Percentiles rank a stretch among this genome's conserved stretches.
Conservation (phyloP, 179 eudicot species). For the Beta macrorhiza region DNA sequence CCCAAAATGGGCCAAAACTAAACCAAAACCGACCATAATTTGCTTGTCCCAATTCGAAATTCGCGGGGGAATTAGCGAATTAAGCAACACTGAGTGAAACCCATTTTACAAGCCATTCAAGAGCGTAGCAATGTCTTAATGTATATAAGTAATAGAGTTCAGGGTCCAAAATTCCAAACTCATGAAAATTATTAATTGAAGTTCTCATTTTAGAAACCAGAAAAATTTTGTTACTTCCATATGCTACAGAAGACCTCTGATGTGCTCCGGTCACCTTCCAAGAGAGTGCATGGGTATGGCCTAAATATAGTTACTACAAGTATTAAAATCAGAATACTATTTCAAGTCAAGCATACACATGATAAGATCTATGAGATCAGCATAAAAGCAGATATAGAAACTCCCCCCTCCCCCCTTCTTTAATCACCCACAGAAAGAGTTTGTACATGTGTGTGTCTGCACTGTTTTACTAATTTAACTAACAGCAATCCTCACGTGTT, state of each 20-base stretch:
- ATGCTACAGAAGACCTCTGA: background rate
- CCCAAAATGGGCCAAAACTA: no score
- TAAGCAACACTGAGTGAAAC: background rate
- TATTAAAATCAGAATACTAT: background rate
- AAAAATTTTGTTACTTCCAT: background rate
- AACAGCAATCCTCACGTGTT: background rate
- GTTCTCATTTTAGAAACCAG: background rate
- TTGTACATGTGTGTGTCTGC: background rate
- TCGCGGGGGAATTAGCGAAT: no score
- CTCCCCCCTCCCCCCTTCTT: background rate
- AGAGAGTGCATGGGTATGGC: background rate
- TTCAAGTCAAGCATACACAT: background rate
- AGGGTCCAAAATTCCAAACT: background rate
- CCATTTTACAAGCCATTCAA: background rate
- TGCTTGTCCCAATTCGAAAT: no score
- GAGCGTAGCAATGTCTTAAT: background rate
- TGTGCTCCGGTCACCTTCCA: background rate
- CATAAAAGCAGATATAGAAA: background rate
- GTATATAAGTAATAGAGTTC: background rate
- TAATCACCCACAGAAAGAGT: background rate
- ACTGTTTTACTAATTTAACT: background rate
- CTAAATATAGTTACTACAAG: background rate
- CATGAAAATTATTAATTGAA: background rate
- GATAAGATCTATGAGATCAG: background rate
- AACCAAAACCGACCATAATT: no score